Evolutionary conservation across 305 asterid genomes (phyloP), one percentile per base, ranked within the genome.

Genomic region (Lippia alba): DNA sequence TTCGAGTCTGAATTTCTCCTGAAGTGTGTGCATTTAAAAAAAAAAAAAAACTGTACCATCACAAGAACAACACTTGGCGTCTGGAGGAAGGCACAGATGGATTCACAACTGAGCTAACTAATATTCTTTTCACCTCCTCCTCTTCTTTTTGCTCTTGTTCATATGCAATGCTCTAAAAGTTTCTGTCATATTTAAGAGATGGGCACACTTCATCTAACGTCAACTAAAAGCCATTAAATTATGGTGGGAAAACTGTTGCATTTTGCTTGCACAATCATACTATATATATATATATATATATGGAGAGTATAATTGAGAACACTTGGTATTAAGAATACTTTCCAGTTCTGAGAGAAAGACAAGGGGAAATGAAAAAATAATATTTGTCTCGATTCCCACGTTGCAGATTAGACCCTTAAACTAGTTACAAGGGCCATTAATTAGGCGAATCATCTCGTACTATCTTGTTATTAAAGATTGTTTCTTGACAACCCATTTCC

Each of bases 151-250:
- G 0, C 40, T 18, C 34, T 48, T 62, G 32, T 58, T 51, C 56
- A 19, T 33, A 56, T 51, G 60, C 40, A 4, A 41, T 46, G 56
- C 40, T 62, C 12, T 68, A 71, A 72, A 61, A 14, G 5, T 30
- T 66, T 51, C 32, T 61, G 19, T 71, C 54, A 34, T 32, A 56
- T 67, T 67, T 51, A 69, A 44, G 53, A 7, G 36, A 65, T 57
- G 51, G 64, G 18, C 64, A 14, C 74, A 62, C 67, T 53, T 44
- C 39, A 14, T 74, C 71, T 44, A 20, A 57, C 76, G 51, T 70
- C 74, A 65, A 36, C 41, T 73, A 48, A 15, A 11, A 54, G 6
- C 39, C 65, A 55, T 51, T 70, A 60, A 60, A 46, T 56, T 34
- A 34, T 41, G 15, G 24, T 51, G n/a, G 55, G 18, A 57, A 20